Evolutionary conservation across 1,284 basidiomycete species (phyloP).

Genomic region (Mycosarcoma mackinlayi): DNA sequence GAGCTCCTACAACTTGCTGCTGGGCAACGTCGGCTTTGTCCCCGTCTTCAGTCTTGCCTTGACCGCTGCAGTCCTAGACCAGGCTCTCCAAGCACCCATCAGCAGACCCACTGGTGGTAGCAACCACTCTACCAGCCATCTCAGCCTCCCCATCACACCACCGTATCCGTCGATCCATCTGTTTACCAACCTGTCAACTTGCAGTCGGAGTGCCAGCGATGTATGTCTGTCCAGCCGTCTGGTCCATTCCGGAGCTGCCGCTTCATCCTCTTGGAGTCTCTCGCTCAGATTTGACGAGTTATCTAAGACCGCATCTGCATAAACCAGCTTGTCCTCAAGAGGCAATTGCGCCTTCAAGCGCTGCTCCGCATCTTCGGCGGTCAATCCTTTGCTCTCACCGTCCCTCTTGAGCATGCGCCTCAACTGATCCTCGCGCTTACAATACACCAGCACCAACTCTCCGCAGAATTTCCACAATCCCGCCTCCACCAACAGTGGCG

Average conservation of each 20-base stretch:
- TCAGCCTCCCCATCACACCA: slow-evolving; percentile 76
- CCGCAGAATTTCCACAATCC: slow-evolving; percentile 87
- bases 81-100: slow-evolving; percentile 62
- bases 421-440: slow-evolving; percentile 56
- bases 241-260: slow-evolving; percentile 18
- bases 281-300: slow-evolving; percentile 78
- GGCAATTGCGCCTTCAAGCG: slow-evolving; percentile 85
- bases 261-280: background rate
- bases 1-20: slow-evolving; percentile 28
- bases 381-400: slow-evolving; percentile 68
- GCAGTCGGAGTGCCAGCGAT: slow-evolving; percentile 69
- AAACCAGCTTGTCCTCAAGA: slow-evolving; percentile 80
- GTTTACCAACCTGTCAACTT: slow-evolving; percentile 77
- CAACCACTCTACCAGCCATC: slow-evolving; percentile 79
- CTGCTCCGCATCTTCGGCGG: slow-evolving; percentile 73
- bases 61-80: slow-evolving; percentile 20
- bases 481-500: slow-evolving; percentile 92
- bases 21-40: slow-evolving; percentile 12
- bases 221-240: slow-evolving; percentile 23
- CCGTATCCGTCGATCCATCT: slow-evolving; percentile 69
- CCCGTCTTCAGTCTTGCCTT: slow-evolving; percentile 21
- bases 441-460: slow-evolving; percentile 86
- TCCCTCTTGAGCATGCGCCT: slow-evolving; percentile 63
- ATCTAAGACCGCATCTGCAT: slow-evolving; percentile 88
- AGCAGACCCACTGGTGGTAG: slow-evolving; percentile 79